Base-by-base conservation (phyloP, 495 filamentous ascomycete genomes). In the Rhypophila decipiens region DNA sequence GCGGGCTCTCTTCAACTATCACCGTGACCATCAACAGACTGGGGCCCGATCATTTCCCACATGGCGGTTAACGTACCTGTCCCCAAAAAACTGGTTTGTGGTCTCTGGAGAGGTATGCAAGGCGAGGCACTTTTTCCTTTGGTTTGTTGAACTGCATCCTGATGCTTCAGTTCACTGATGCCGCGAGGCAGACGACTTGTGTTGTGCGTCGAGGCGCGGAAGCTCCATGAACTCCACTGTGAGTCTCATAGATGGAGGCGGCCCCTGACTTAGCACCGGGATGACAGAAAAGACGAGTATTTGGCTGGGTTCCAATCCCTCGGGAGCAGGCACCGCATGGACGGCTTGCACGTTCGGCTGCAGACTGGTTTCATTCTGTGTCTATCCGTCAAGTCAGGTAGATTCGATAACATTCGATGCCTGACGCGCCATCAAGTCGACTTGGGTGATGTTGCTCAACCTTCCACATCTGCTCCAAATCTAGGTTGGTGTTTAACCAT, bases 291-390 rank as follows among this genome's bases (percentile, higher is more conserved):
- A 24, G 48, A 55, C 44, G 49, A 39, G 36, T 9, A 24, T 50
- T 39, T 48, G 47, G 46, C 46, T 53, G 48, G 50, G 56, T 57
- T 54, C 63, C 64, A 56, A 18, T 48, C 49, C 36, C 41, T 47
- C 50, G 64, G 64, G 56, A 61, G 50, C 44, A 47, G 44, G 20
- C 59, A 59, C 59, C 23, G 50, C 60, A 59, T 47, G 44, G 36
- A 46, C 50, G 43, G 12, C 24, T 53, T 44, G 49, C 49, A 42
- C 51, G 24, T 24, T 22, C 27, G 11, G 11, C 41, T 43, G 41
- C 38, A 40, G 38, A 22, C 17, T 22, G 38, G 38, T 40, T 38
- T 40, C 38, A 40, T 40, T 40, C 38, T n/a, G 45, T 33, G 17
- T 37, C 18, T 29, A 15, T 18, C 33, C 19, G 19, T 36, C 22